Conservation (phyloP, 2,329 filamentous ascomycete genomes). For the Aspergillus quadrilineatus region DNA sequence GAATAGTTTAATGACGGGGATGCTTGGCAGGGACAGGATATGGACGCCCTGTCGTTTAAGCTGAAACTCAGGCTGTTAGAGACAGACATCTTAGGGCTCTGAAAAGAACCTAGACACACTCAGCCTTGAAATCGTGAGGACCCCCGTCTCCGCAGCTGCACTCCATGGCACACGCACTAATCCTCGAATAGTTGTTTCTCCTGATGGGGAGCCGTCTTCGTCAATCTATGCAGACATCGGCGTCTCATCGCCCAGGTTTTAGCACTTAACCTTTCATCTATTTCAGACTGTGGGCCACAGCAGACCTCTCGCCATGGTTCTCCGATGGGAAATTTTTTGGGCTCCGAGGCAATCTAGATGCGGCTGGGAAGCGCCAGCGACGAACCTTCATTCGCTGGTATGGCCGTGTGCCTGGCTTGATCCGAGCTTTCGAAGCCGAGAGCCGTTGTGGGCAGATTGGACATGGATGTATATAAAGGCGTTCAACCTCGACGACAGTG, state of each 20-base stretch:
- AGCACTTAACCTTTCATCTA: slow-evolving; percentile 28
- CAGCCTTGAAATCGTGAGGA: slow-evolving; percentile 9
- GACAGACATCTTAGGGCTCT: slow-evolving; percentile 24
- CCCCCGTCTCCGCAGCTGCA: slow-evolving; percentile 6
- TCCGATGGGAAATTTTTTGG: slow-evolving; percentile 19
- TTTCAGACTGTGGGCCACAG: slow-evolving; percentile 24
- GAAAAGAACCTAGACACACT: slow-evolving; percentile 10
- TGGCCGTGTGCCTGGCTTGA: slow-evolving; percentile 12
- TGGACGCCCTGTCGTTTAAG: slow-evolving; percentile 7
- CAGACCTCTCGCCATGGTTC: slow-evolving; percentile 24
- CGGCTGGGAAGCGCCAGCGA: slow-evolving; percentile 14
- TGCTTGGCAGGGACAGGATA: slow-evolving; percentile 21
- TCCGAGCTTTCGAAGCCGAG: slow-evolving; percentile 14
- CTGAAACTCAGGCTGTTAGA: slow-evolving; percentile 34
- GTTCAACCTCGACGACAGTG: slow-evolving; percentile 1
- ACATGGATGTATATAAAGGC: slow-evolving; percentile 20
- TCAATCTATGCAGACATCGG: slow-evolving; percentile 6
- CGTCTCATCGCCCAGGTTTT: slow-evolving; percentile 12
- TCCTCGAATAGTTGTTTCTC: slow-evolving; percentile 15
- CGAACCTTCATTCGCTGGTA: slow-evolving; percentile 18
- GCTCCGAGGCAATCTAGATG: slow-evolving; percentile 22
- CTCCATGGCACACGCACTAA: slow-evolving; percentile 15
- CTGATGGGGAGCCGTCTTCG: slow-evolving; percentile 13
- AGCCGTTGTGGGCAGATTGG: not conserved
- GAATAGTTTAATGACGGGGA: slow-evolving; percentile 13